Evolutionary conservation across 805 yeast species (phyloP).

Genomic region (Saccharomycopsis microspora): DNA sequence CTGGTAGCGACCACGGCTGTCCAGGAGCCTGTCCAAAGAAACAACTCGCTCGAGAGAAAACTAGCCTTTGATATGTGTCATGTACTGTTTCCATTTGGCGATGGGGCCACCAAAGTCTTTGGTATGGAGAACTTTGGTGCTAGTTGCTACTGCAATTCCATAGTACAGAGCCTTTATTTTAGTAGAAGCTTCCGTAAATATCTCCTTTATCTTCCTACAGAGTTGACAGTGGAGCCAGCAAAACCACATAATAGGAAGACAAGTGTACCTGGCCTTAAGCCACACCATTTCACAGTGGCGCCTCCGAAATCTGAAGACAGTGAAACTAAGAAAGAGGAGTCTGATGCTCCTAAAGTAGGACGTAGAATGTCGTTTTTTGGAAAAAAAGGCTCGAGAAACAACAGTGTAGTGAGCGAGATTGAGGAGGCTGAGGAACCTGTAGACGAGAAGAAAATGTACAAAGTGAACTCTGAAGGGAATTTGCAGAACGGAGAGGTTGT

Average conservation of each 20-base stretch:
- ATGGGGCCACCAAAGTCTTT: slow-evolving; percentile 57
- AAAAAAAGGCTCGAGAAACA: slow-evolving; percentile 17
- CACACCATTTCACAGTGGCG: slow-evolving; percentile 25
- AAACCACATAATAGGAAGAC: slow-evolving; percentile 23
- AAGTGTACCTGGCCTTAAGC: slow-evolving; percentile 29
- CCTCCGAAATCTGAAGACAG: slow-evolving; percentile 1
- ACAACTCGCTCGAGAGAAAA: too few species aligned
- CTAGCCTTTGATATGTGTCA: too few species aligned
- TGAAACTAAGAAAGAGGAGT: slow-evolving; percentile 4
- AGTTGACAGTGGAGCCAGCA: slow-evolving; percentile 11
- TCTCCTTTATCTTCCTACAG: slow-evolving; percentile 36
- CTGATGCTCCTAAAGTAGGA: slow-evolving; percentile 13
- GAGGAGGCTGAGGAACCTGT: not conserved
- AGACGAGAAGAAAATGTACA: not conserved
- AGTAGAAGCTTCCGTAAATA: slow-evolving; percentile 55
- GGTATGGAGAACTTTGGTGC: slow-evolving; percentile 84
- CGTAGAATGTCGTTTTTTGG: slow-evolving; percentile 23
- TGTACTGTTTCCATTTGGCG: slow-evolving; percentile 37
- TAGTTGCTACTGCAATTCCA: slow-evolving; percentile 91
- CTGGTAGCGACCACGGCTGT: too few species aligned
- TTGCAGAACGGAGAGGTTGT: slow-evolving; percentile 6
- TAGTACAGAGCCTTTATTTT: slow-evolving; percentile 78
- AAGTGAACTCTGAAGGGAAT: slow-evolving; percentile 16
- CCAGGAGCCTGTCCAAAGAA: too few species aligned
- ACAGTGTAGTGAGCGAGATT: not conserved